A percentile compares a stretch with the other conserved stretches of the same genome.
phyloP scores from a whole-genome alignment of 345 rosid genomes.

The Aquilaria sinensis region DNA sequence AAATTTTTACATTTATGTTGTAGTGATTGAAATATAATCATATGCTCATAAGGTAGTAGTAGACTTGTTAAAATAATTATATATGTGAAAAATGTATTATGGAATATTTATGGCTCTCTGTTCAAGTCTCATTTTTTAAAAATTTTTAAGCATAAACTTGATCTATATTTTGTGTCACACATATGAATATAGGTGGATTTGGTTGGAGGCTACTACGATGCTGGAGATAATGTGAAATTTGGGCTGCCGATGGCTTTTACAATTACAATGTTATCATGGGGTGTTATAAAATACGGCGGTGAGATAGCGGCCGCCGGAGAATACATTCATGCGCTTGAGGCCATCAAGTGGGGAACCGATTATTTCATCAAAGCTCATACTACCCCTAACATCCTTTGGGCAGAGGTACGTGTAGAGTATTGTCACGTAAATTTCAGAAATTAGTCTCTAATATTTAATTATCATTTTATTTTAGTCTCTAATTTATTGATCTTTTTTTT shows the following conservation, averaged over 20 bases:
- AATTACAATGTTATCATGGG: constrained; percentile 82
- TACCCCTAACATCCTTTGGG: constrained; percentile 53
- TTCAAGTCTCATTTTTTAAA: background rate
- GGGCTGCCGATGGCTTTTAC: constrained; percentile 95
- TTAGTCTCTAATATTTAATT: too few relatives aligned
- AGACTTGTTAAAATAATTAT: too few relatives aligned
- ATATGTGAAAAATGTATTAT: too few relatives aligned
- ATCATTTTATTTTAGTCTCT: too few relatives aligned
- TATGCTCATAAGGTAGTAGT: too few relatives aligned
- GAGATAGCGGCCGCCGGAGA: constrained; percentile 52
- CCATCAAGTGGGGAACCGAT: constrained; percentile 92
- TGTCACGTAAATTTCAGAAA: too few relatives aligned
- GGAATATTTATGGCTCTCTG: too few relatives aligned
- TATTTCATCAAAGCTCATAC: constrained; percentile 77
- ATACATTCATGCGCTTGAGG: constrained; percentile 45
- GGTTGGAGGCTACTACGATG: constrained; percentile 94
- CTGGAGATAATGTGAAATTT: constrained; percentile 88
- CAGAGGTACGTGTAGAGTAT: constrained; percentile 21
- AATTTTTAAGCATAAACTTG: background rate
- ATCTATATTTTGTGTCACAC: background rate
- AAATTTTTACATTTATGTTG: too few relatives aligned
- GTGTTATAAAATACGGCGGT: constrained; percentile 54
- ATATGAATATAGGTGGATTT: constrained; percentile 53
- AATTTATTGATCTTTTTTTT: too few relatives aligned
- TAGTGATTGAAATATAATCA: too few relatives aligned